Conservation (phyloP, 2,329 filamentous ascomycete genomes). For the Lasiodiplodia gonubiensis region DNA sequence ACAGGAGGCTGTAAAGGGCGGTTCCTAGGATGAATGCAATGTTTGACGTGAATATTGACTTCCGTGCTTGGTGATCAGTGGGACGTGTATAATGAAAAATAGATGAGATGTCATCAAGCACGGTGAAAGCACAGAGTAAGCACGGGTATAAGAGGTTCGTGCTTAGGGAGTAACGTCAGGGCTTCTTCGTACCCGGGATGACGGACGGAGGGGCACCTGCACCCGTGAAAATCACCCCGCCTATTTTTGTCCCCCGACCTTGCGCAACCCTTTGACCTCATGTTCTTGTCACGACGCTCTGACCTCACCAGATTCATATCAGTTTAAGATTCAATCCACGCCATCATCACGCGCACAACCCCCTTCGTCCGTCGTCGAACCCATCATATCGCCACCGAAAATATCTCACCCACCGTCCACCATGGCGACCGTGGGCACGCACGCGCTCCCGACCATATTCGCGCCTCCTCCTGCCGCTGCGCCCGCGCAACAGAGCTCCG, state of each 20-base stretch:
- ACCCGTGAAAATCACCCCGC: constrained; percentile 27
- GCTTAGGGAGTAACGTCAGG: constrained; percentile 7
- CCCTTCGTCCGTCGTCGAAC: not conserved
- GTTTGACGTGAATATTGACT: constrained; percentile 26
- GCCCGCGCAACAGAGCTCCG: no score
- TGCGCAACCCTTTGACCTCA: constrained; percentile 3
- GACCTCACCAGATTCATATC: not conserved
- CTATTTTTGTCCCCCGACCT: constrained; percentile 10
- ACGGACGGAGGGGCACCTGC: constrained; percentile 8
- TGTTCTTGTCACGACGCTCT: not conserved
- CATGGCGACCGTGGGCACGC: constrained; percentile 16
- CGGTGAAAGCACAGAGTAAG: constrained; percentile 8
- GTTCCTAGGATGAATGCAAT: constrained; percentile 25
- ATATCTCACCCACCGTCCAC: constrained; percentile 1
- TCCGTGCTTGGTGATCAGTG: constrained; percentile 22
- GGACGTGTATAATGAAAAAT: not conserved
- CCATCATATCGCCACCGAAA: not conserved
- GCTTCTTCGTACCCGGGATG: not conserved
- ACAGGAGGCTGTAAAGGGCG: constrained; percentile 19
- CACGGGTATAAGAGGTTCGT: constrained; percentile 12
- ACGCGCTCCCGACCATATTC: constrained; percentile 30
- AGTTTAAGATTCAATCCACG: not conserved
- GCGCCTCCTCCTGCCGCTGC: constrained; percentile 8
- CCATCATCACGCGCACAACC: not conserved
- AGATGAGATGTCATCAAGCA: constrained; percentile 9